Conservation (phyloP, 2,329 filamentous ascomycete species). For the Botrytis tulipae region DNA sequence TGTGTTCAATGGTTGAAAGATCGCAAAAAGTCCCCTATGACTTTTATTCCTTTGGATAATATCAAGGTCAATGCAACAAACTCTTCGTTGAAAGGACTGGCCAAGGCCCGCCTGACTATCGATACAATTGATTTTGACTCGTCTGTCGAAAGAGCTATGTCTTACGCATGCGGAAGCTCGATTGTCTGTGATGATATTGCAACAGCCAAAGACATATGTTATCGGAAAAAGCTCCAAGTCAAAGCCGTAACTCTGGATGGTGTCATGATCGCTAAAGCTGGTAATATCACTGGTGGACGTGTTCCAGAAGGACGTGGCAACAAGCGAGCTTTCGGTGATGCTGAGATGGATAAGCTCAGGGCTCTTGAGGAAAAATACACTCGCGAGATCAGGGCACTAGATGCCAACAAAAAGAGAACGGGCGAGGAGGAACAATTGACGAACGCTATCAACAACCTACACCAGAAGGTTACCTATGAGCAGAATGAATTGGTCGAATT, state of each 20-base stretch:
- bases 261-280: conserved; percentile 95
- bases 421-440: conserved; percentile 78
- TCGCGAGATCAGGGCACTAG: conserved; percentile 75
- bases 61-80: conserved; percentile 93
- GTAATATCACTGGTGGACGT: conserved; percentile 93
- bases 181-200: conserved; percentile 88
- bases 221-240: conserved; percentile 76
- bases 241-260: conserved; percentile 95
- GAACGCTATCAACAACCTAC: conserved; percentile 74
- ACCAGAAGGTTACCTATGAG: conserved; percentile 69
- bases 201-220: conserved; percentile 86
- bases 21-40: conserved; percentile 81
- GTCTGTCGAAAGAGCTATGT: conserved; percentile 85
- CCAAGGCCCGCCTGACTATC: conserved; percentile 83
- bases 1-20: conserved; percentile 94
- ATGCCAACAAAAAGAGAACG: conserved; percentile 72
- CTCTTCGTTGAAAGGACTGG: conserved; percentile 84
- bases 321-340: conserved; percentile 83
- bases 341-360: conserved; percentile 82
- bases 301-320: conserved; percentile 71
- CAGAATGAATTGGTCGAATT: conserved; percentile 76
- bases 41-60: conserved; percentile 94
- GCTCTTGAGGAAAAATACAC: conserved; percentile 72
- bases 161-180: conserved; percentile 90
- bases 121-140: conserved; percentile 95